phyloP scores from a whole-genome alignment of 768 basidiomycete genomes.

The Panus rudis region DNA sequence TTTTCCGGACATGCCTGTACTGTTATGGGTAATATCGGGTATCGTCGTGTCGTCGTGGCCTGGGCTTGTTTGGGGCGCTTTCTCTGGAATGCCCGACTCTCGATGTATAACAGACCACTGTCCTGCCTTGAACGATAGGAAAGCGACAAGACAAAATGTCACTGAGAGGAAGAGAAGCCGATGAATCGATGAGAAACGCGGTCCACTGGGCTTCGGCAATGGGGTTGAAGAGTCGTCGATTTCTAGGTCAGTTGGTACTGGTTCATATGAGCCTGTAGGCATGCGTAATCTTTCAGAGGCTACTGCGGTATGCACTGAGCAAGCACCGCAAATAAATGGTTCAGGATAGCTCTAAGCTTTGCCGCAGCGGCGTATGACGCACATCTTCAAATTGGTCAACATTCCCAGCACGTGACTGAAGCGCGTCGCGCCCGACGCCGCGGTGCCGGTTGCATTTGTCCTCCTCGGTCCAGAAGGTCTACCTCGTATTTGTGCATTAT shows the following conservation, averaged over 20 bases:
- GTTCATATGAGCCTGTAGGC: slow-evolving; percentile 24
- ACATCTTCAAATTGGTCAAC: too few species aligned
- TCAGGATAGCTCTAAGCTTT: too few species aligned
- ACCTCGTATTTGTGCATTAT: too few species aligned
- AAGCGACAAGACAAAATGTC: slow-evolving; percentile 30
- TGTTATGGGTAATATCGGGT: neutral
- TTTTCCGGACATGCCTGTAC: slow-evolving; percentile 44
- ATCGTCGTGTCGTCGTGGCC: neutral
- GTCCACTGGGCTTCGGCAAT: slow-evolving; percentile 15
- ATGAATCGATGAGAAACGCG: slow-evolving; percentile 20
- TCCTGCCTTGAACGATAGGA: slow-evolving; percentile 37
- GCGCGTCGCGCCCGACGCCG: too few species aligned
- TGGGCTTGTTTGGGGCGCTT: neutral
- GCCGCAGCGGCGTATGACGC: too few species aligned
- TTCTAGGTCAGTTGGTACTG: slow-evolving; percentile 24
- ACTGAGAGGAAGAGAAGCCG: slow-evolving; percentile 29
- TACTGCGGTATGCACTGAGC: too few species aligned
- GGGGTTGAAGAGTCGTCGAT: slow-evolving; percentile 17
- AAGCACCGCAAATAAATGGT: too few species aligned
- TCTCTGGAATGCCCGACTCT: neutral
- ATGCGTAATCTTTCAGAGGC: slow-evolving; percentile 4
- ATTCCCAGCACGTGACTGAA: too few species aligned
- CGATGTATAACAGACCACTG: slow-evolving; percentile 29
- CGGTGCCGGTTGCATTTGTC: too few species aligned
- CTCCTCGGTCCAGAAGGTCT: too few species aligned